Evolutionary conservation across 2,329 filamentous ascomycete genomes (phyloP), one percentile per base, ranked within the genome.

Genomic region (Fusarium compactum): DNA sequence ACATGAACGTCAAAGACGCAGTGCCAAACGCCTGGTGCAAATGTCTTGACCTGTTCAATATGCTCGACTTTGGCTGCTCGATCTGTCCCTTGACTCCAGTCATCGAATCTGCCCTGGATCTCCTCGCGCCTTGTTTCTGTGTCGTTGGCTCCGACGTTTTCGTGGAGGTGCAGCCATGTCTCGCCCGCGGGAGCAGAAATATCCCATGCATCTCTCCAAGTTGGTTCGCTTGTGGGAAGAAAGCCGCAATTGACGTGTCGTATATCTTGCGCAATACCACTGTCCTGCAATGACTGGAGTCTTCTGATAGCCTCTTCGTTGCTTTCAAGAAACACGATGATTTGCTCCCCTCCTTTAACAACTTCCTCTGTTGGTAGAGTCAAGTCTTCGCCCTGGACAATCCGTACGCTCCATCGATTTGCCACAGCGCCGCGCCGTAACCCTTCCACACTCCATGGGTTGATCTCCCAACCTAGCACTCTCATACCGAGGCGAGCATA

Each of bases 391-490:
- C 77, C 78, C 16, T 77, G 75, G 0, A 92, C 79, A 16, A 92
- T 84, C 59, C 81, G 83, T 11, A 90, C 87, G 0, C 77, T 79
- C 90, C 91, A 94, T 41, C 87, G 86, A 76, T 95, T 95, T 30
- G 80, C 87, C 46, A 84, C 75, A 29, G 95, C 93, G 24, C 94
- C 95, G 70, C 92, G 88, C 27, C 90, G 85, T 76, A 98, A 79
- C 0, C 92, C 94, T 82, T 98, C 94, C 34, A 97, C 87, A 70
- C 91, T 94, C 91, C 95, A 92, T 0, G 91, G 91, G 78, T 97
- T 98, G 47, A 98, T 83, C 80, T 98, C 95, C 92, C 93, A 98
- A 73, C 94, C 93, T 44, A 96, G 83, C 2, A 98, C 91, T 51
- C 87, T 82, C 74, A 95, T 82, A 0, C 93, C 94, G 20, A 91